Evolutionary conservation across 2,329 filamentous ascomycete species (phyloP).

Genomic region (Phyllosticta citriasiana): DNA sequence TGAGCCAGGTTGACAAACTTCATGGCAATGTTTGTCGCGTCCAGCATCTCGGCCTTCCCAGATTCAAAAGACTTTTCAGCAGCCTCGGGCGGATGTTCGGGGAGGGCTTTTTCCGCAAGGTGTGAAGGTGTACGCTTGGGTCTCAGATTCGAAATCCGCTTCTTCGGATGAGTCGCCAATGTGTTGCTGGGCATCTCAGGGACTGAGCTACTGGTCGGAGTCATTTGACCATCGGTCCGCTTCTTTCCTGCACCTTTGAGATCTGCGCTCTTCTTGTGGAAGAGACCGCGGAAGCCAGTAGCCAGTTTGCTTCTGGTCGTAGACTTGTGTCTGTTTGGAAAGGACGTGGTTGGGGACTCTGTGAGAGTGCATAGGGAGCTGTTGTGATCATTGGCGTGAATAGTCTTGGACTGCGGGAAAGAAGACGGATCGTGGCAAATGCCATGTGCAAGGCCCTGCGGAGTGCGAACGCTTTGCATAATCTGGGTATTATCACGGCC

Average conservation of each 20-base stretch:
- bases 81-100: background rate
- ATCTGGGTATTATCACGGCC: background rate
- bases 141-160: background rate
- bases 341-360: background rate
- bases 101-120: constrained; percentile 14
- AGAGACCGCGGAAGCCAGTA: constrained; percentile 7
- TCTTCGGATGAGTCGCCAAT: background rate
- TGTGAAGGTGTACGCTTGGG: background rate
- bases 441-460: constrained; percentile 1
- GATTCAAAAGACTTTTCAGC: background rate
- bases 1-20: background rate
- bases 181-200: background rate
- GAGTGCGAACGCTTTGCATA: background rate
- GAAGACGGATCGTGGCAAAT: background rate
- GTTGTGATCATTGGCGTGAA: background rate
- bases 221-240: background rate
- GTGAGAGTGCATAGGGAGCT: background rate
- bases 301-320: constrained; percentile 1
- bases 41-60: background rate
- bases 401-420: background rate
- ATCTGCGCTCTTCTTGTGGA: constrained; percentile 3
- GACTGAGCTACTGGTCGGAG: background rate
- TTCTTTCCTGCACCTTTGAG: background rate
- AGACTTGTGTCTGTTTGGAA: constrained; percentile 1
- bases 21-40: background rate